phyloP scores from a whole-genome alignment of 2,329 filamentous ascomycete genomes.

The Fusarium sp. region DNA sequence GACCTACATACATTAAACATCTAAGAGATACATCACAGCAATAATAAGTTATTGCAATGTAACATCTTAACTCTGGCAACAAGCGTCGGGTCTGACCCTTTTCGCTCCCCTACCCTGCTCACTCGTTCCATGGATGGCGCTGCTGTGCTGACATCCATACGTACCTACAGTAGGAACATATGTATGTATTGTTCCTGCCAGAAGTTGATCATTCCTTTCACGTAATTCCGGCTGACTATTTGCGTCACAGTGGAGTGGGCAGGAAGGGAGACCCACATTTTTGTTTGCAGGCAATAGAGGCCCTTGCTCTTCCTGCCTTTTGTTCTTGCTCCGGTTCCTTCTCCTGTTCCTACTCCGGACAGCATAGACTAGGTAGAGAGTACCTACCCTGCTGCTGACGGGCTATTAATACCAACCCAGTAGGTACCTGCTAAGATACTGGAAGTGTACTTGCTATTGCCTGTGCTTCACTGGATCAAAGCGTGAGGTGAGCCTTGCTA shows the following conservation, averaged over 20 bases:
- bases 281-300: slow-evolving; percentile 8
- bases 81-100: neutral
- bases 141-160: neutral
- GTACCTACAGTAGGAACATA: neutral
- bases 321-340: neutral
- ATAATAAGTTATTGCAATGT: neutral
- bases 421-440: too few relatives aligned
- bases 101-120: neutral
- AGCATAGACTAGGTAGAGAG: neutral
- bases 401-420: neutral
- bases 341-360: neutral
- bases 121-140: neutral
- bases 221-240: slow-evolving; percentile 33
- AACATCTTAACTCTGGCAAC: neutral
- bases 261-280: slow-evolving; percentile 9
- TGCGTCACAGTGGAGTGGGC: slow-evolving; percentile 39
- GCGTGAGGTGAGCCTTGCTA: neutral
- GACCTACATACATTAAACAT: neutral
- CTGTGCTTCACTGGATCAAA: neutral
- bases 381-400: neutral
- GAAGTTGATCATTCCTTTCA: slow-evolving; percentile 8
- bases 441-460: neutral
- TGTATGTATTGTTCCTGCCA: neutral
- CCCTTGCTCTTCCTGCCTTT: neutral
- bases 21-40: neutral